A percentile compares a stretch with the other conserved stretches of the same genome.
Conservation (phyloP, 169 alveolate species). For the Plasmodium vinckei region DNA sequence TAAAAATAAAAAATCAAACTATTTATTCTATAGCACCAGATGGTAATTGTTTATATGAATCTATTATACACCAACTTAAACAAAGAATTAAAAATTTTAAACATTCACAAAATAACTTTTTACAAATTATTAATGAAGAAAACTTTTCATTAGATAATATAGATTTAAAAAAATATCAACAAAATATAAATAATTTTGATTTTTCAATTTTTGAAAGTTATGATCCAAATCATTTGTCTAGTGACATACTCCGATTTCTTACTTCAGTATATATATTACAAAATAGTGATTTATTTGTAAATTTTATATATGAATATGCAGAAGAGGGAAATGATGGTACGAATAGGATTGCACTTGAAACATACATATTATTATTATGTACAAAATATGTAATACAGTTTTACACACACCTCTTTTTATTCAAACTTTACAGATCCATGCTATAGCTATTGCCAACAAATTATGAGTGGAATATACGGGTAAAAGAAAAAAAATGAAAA, state of each 20-base stretch:
- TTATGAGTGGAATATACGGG: conserved; percentile 59
- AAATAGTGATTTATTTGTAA: conserved; percentile 15
- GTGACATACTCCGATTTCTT: conserved; percentile 38
- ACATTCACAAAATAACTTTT: conserved; percentile 20
- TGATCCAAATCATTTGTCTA: conserved; percentile 34
- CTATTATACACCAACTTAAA: conserved; percentile 69
- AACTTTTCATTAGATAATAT: conserved; percentile 28
- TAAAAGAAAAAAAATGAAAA: conserved; percentile 17
- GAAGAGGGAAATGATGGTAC: conserved; percentile 5
- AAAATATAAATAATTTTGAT: conserved; percentile 25
- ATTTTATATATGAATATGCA: conserved; percentile 21
- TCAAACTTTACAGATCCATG: conserved; percentile 19
- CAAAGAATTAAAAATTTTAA: conserved; percentile 23
- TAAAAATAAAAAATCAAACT: conserved; percentile 35
- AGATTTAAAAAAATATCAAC: conserved; percentile 40
- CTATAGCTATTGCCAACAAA: conserved; percentile 40
- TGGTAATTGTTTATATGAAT: conserved; percentile 70
- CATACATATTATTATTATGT: no score
- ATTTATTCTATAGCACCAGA: conserved; percentile 67
- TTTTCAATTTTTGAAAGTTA: conserved; percentile 32
- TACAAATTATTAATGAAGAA: conserved; percentile 31
- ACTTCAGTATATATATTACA: conserved; percentile 52
- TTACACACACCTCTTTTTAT: neutral
- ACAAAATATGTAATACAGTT: neutral
- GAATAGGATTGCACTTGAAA: neutral